These are phyloP conservation scores for Limnomonas spitsbergensis DNA, from an alignment of 139 green algal genomes.

Conservation along the genomic window DNA sequence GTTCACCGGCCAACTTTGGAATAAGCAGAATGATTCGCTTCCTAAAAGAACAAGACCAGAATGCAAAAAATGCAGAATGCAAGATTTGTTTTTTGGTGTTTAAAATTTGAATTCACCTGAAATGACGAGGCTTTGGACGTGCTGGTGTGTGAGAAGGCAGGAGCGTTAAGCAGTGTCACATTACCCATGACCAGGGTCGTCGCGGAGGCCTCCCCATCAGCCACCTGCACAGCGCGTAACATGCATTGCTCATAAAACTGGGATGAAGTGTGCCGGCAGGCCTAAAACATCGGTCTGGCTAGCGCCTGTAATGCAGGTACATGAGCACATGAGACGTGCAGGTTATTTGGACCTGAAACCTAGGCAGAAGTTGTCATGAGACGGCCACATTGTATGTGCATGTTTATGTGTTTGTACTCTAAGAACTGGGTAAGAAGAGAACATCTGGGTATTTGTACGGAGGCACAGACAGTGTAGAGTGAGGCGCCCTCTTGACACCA, in stretches of 20 bases:
- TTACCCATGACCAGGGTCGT: conserved; percentile 5
- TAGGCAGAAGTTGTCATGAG: too few relatives aligned
- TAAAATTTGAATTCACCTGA: background rate
- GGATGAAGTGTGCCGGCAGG: background rate
- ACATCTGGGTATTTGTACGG: too few relatives aligned
- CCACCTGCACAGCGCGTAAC: background rate
- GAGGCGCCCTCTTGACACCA: too few relatives aligned
- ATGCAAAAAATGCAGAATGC: too few relatives aligned
- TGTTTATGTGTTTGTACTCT: too few relatives aligned
- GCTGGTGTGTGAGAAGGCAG: background rate
- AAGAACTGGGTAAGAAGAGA: too few relatives aligned
- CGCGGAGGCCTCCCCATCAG: background rate
- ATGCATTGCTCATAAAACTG: background rate
- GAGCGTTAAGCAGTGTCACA: conserved; percentile 6
- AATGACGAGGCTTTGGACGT: background rate
- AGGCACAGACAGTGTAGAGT: too few relatives aligned
- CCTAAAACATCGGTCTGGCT: background rate
- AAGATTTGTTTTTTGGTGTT: too few relatives aligned
- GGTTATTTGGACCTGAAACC: too few relatives aligned
- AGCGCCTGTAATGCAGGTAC: too few relatives aligned
- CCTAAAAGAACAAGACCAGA: background rate
- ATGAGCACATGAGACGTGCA: too few relatives aligned
- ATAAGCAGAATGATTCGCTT: background rate
- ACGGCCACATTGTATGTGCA: background rate
- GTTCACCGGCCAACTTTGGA: background rate